Conservation (phyloP, 345 rosid species). For the Mercurialis annua region DNA sequence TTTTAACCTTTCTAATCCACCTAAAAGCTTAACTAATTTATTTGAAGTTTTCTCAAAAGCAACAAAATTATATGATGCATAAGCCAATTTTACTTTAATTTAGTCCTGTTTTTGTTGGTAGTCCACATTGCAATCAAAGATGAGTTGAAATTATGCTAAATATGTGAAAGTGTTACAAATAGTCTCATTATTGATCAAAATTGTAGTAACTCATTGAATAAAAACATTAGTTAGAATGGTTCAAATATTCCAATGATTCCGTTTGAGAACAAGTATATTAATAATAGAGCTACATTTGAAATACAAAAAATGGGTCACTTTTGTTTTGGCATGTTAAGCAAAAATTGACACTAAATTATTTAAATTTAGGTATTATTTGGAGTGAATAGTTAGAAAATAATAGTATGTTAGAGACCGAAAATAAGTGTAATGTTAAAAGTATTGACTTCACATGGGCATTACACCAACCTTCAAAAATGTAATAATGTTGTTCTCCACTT, state of each 20-base stretch:
- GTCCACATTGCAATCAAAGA: constrained; percentile 10
- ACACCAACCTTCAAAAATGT: constrained; percentile 40
- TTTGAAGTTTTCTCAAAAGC: constrained; percentile 18
- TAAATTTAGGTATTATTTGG: background rate
- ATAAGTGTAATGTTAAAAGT: constrained; percentile 4
- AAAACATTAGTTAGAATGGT: too few species aligned
- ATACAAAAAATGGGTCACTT: background rate
- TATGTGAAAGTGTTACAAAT: too few species aligned
- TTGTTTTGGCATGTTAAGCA: background rate
- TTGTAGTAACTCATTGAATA: too few species aligned
- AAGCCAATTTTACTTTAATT: constrained; percentile 10
- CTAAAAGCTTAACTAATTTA: constrained; percentile 17
- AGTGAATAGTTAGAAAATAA: background rate
- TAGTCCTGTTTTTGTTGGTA: constrained; percentile 7
- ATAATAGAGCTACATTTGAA: too few species aligned
- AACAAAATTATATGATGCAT: constrained; percentile 16
- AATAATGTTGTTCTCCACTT: constrained; percentile 65
- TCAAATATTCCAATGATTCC: too few species aligned
- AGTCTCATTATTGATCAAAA: too few species aligned
- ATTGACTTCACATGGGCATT: constrained; percentile 44
- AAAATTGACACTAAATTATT: background rate
- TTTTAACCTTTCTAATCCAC: constrained; percentile 25
- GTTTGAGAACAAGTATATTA: too few species aligned
- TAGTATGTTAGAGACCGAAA: background rate
- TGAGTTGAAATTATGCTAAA: background rate